phyloP scores from a whole-genome alignment of 768 basidiomycete species.

The Lyophyllum semitale region DNA sequence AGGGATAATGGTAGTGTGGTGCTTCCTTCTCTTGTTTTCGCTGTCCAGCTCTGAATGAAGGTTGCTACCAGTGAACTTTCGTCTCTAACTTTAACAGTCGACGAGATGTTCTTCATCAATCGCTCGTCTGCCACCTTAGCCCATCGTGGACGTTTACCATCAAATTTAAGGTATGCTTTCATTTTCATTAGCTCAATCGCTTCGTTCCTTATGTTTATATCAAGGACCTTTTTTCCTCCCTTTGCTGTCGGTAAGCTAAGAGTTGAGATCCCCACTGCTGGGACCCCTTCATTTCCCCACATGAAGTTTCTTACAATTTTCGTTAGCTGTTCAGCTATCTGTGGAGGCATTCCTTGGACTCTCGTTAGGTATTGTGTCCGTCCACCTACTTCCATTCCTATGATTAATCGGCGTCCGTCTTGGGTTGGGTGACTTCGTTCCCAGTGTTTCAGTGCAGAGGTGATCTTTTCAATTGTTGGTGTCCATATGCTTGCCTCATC shows the following conservation, averaged over 20 bases:
- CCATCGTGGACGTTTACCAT: too few species aligned
- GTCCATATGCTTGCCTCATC: conserved; percentile 24
- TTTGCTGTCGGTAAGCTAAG: background rate
- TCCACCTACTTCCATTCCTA: conserved; percentile 29
- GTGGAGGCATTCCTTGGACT: too few species aligned
- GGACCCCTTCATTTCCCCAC: too few species aligned
- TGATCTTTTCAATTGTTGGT: conserved; percentile 28
- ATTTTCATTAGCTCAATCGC: background rate
- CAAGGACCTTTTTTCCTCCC: background rate
- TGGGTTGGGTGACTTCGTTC: too few species aligned
- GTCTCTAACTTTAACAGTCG: too few species aligned
- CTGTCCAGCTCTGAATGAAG: background rate
- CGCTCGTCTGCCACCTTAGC: too few species aligned
- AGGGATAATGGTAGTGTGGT: background rate
- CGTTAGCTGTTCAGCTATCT: background rate
- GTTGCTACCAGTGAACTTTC: background rate
- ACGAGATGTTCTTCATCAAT: too few species aligned
- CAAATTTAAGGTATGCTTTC: background rate
- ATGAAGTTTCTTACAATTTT: background rate
- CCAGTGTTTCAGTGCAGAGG: too few species aligned
- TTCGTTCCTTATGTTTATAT: background rate
- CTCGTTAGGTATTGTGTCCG: too few species aligned
- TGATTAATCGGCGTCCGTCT: conserved; percentile 14
- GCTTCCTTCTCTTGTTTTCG: background rate
- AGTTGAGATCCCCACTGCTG: background rate